Evolutionary conservation across 371 early-diverging fungal genomes (phyloP), one percentile per base, ranked within the genome.

Genomic region (Mucor circinelloides): DNA sequence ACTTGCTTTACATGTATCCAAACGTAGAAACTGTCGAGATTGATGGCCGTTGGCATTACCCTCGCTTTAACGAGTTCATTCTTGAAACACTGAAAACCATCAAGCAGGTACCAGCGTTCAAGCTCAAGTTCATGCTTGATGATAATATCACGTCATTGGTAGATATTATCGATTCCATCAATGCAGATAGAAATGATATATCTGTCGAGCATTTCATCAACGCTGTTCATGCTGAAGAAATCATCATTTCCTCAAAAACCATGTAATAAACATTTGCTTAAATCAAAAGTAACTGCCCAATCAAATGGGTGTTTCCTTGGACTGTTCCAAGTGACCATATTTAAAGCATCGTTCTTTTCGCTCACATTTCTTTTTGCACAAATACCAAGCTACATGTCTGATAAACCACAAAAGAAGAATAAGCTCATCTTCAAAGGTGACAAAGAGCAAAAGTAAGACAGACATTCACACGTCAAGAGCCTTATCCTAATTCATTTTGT

Each of bases 341-440:
- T 52, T 52, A 3, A 40, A 52, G 48, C 52, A 27, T 25, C 25
- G 27, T 6, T 25, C 10, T 17, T 17, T 40, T 27, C 10, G 27
- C 25, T 52, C 25, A 8, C 1, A 3, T 19, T 56, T 31, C 32
- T 32, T 31, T 25, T 56, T 56, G 19, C 12, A 32, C 5, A 56
- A 30, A 34, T 13, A 55, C 9, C 31, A 74, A 23, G 13, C 13
- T 27, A 3, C 10, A 52, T 77, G 75, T 67, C 75, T 61, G 65
- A 50, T 38, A 67, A 69, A 65, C 44, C 66, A 56, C 73, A 69
- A 50, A 85, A 81, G 59, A 76, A 68, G 58, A 75, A 73, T 23
- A 87, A 85, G 50, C 82, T 89, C 25, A 58, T 71, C 8, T 87
- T 89, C 72, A 89, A 89, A 68, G 89, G 89, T 4, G 89, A 89